These are phyloP conservation scores for Malus hybrid DNA, from an alignment of 331 rosid genomes.

Conservation along the genomic window DNA sequence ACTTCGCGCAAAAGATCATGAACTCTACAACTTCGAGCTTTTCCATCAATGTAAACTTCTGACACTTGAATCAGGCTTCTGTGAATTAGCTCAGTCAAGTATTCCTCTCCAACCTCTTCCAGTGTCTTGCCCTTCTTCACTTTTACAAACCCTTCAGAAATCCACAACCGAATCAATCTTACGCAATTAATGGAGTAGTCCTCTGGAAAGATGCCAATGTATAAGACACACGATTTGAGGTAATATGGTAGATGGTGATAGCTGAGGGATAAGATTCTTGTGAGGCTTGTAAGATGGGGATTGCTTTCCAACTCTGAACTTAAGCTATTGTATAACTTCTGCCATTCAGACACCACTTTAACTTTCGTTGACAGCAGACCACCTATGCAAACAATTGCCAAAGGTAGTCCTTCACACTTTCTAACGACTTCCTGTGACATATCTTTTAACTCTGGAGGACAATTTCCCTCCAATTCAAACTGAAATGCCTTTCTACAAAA, in stretches of 20 bases:
- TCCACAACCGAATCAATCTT: conserved; percentile 17
- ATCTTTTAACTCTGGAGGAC: background rate
- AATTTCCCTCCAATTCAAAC: background rate
- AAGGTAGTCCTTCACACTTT: conserved; percentile 20
- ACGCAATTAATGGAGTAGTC: background rate
- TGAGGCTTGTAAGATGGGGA: conserved; percentile 1
- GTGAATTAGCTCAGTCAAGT: conserved; percentile 9
- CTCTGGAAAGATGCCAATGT: conserved; percentile 16
- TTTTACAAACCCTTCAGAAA: conserved; percentile 4
- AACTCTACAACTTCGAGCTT: background rate
- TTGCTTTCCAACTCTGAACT: conserved; percentile 6
- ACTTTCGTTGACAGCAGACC: conserved; percentile 17
- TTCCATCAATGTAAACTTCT: background rate
- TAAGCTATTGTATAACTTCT: conserved; percentile 1
- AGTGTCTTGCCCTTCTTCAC: background rate
- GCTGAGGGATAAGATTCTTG: conserved; percentile 6
- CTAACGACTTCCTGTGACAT: background rate
- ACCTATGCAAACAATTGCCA: conserved; percentile 15
- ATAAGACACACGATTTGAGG: background rate
- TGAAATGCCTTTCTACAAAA: conserved; percentile 11
- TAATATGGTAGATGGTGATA: conserved; percentile 15
- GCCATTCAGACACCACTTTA: conserved; percentile 8
- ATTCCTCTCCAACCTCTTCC: conserved; percentile 12
- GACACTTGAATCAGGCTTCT: conserved; percentile 21
- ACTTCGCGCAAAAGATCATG: conserved; percentile 11